phyloP scores from a whole-genome alignment of 2,329 filamentous ascomycete species.

The Oidium heveae region DNA sequence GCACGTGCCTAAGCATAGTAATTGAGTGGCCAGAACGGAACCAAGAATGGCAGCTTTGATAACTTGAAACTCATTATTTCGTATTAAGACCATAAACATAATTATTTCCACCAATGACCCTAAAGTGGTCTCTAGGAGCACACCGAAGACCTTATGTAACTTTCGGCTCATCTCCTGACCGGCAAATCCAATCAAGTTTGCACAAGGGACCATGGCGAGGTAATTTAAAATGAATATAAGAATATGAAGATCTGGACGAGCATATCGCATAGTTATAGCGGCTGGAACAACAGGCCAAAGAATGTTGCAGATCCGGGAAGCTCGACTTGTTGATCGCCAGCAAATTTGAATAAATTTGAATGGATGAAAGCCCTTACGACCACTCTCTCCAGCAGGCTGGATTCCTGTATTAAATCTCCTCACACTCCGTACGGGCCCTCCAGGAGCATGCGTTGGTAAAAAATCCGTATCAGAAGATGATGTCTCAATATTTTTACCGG shows the following conservation, averaged over 20 bases:
- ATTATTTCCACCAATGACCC: constrained; percentile 62
- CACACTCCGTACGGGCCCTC: no score
- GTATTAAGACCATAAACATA: constrained; percentile 53
- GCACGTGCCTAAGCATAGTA: constrained; percentile 56
- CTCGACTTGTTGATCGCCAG: constrained; percentile 34
- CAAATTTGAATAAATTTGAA: constrained; percentile 36
- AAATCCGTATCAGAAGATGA: no score
- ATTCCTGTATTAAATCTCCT: constrained; percentile 13
- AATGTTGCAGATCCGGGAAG: constrained; percentile 39
- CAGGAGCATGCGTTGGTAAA: no score
- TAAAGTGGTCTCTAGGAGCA: constrained; percentile 18
- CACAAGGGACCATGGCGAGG: constrained; percentile 52
- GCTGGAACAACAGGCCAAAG: constrained; percentile 53
- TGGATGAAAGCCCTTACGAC: constrained; percentile 38
- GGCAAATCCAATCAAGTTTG: constrained; percentile 51
- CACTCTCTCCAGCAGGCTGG: constrained; percentile 36
- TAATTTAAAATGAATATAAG: constrained; percentile 46
- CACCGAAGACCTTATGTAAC: constrained; percentile 15
- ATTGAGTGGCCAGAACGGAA: constrained; percentile 26
- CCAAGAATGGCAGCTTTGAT: constrained; percentile 49
- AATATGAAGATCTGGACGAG: constrained; percentile 28
- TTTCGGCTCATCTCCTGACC: constrained; percentile 49
- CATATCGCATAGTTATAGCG: constrained; percentile 39
- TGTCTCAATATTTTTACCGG: no score
- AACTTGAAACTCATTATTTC: constrained; percentile 29